Evolutionary conservation across 345 rosid species (phyloP).

Genomic region (Eucalyptus erythrocorys): DNA sequence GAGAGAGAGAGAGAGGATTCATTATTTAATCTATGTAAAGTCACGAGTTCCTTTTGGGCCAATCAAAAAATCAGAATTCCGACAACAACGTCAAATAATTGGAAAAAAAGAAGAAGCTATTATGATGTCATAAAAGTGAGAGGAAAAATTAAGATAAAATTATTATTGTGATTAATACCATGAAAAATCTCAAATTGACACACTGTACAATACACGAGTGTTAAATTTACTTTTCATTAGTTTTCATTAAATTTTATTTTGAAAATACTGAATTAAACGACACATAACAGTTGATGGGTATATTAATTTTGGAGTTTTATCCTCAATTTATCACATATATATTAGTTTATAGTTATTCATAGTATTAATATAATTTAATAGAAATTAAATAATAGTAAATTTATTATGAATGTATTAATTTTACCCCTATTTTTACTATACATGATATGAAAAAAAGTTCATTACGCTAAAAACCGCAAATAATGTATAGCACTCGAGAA

Average conservation of each 20-base stretch:
- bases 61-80: neutral
- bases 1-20: neutral
- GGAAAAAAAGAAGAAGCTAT: neutral
- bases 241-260: fast-evolving
- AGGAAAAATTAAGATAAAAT: neutral
- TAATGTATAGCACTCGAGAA: neutral
- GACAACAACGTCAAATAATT: neutral
- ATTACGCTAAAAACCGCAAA: neutral
- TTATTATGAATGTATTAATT: too few relatives aligned
- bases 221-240: too few relatives aligned
- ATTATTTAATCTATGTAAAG: neutral
- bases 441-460: neutral
- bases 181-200: too few relatives aligned
- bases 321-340: fast-evolving
- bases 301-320: too few relatives aligned
- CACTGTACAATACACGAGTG: fast-evolving
- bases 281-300: fast-evolving
- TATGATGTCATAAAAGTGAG: neutral
- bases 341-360: too few relatives aligned
- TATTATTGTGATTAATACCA: neutral
- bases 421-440: neutral
- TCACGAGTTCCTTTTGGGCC: neutral
- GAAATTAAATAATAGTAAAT: too few relatives aligned
- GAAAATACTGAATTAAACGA: fast-evolving
- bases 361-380: too few relatives aligned